Conservation (phyloP, 2,329 filamentous ascomycete species). For the Trichoderma koningii region DNA sequence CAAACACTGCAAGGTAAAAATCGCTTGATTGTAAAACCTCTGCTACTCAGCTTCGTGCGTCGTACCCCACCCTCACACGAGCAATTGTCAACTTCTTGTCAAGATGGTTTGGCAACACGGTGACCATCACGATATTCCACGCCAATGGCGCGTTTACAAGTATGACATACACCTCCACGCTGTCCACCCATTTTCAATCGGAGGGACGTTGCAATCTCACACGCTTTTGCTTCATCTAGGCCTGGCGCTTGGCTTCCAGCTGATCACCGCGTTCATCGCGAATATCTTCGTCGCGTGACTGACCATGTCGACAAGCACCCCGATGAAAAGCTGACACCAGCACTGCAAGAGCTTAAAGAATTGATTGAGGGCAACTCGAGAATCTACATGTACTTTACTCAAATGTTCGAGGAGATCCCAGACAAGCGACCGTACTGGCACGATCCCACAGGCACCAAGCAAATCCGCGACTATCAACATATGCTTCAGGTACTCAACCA, state of each 20-base stretch:
- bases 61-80: background rate
- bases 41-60: background rate
- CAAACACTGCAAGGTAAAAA: background rate
- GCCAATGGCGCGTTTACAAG: constrained; percentile 50
- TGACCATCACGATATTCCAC: constrained; percentile 55
- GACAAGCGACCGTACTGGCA: constrained; percentile 58
- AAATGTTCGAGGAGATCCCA: constrained; percentile 61
- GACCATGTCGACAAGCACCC: constrained; percentile 55
- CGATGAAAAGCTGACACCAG: constrained; percentile 56
- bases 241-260: constrained; percentile 63
- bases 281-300: constrained; percentile 62
- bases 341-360: constrained; percentile 64
- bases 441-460: constrained; percentile 62
- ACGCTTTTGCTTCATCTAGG: constrained; percentile 36
- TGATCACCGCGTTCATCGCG: constrained; percentile 62
- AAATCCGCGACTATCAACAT: constrained; percentile 66
- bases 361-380: constrained; percentile 66
- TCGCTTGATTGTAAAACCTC: background rate
- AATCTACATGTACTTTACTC: constrained; percentile 65
- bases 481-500: constrained; percentile 69
- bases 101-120: constrained; percentile 55
- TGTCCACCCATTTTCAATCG: too few species aligned
- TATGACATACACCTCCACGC: constrained; percentile 35
- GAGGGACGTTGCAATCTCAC: background rate
- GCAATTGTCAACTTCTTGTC: background rate